Evolutionary conservation across 768 basidiomycete genomes (phyloP).

Genomic region (Lactarius psammicola): DNA sequence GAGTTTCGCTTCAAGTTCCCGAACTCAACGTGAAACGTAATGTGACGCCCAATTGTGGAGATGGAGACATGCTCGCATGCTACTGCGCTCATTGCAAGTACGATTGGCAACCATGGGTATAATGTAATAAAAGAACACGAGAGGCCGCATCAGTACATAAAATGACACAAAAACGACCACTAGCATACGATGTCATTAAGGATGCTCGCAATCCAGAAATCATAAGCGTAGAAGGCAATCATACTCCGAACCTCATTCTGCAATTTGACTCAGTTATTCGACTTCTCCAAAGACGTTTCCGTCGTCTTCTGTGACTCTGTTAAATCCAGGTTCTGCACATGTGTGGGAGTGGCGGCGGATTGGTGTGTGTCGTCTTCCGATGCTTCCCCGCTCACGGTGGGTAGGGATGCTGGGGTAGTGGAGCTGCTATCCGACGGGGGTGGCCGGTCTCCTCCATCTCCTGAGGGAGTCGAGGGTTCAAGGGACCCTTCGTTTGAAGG

Average conservation of each 20-base stretch:
- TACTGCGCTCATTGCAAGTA: background rate
- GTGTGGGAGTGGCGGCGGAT: background rate
- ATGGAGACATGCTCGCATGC: background rate
- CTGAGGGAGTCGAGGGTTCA: background rate
- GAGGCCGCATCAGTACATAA: slow-evolving; percentile 43
- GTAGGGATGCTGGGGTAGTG: slow-evolving; percentile 7
- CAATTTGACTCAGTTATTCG: background rate
- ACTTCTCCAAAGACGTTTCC: background rate
- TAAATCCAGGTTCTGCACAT: background rate
- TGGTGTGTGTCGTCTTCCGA: background rate
- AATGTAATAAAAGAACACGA: slow-evolving; percentile 34
- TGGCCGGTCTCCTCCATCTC: slow-evolving; percentile 8
- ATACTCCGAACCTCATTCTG: background rate
- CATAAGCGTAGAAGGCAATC: slow-evolving; percentile 3
- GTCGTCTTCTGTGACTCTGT: background rate
- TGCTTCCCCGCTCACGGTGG: background rate
- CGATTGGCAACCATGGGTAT: slow-evolving; percentile 13
- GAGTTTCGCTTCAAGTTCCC: background rate
- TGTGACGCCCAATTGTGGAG: background rate
- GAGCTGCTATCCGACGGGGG: background rate
- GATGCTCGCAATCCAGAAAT: slow-evolving; percentile 18
- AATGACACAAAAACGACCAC: background rate
- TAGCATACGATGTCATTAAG: slow-evolving; percentile 7
- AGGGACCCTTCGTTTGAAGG: slow-evolving; percentile 5
- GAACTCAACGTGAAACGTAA: too few species aligned